Percentiles rank a stretch among this genome's conserved stretches.
phyloP scores from a whole-genome alignment of 2,329 filamentous ascomycete species.

The Neocatenulostroma microsporum region DNA sequence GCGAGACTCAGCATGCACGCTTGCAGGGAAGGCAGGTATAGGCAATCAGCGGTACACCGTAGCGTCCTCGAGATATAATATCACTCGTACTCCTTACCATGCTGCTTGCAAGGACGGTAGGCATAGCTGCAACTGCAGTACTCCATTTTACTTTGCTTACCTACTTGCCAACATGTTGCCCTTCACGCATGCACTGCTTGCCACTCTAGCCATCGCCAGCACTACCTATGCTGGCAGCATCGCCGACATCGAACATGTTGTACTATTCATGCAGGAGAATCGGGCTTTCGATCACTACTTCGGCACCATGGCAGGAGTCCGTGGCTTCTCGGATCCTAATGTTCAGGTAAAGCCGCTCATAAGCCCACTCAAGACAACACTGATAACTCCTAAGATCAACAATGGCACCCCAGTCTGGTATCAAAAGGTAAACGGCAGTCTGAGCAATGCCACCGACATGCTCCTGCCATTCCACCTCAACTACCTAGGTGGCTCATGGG shows the following conservation, averaged over 20 bases:
- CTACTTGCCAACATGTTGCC: constrained; percentile 4
- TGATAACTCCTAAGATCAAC: constrained; percentile 9
- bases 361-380: background rate
- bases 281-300: constrained; percentile 36
- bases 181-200: constrained; percentile 2
- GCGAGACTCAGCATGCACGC: no score
- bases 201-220: constrained; percentile 2
- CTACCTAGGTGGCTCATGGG: constrained; percentile 43
- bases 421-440: constrained; percentile 34
- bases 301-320: constrained; percentile 27
- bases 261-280: constrained; percentile 52
- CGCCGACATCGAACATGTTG: constrained; percentile 49
- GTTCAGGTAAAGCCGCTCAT: constrained; percentile 11
- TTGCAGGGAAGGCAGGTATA: no score
- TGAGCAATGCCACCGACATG: constrained; percentile 37
- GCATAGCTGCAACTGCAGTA: background rate
- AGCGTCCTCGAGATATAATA: no score
- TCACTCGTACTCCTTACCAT: no score
- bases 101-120: no score
- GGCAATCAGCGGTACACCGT: no score
- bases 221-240: constrained; percentile 14
- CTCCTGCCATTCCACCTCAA: constrained; percentile 50
- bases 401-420: constrained; percentile 34
- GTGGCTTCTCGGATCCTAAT: constrained; percentile 51
- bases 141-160: background rate